phyloP scores from a whole-genome alignment of 2,329 filamentous ascomycete species.

The Penicillium sp. region DNA sequence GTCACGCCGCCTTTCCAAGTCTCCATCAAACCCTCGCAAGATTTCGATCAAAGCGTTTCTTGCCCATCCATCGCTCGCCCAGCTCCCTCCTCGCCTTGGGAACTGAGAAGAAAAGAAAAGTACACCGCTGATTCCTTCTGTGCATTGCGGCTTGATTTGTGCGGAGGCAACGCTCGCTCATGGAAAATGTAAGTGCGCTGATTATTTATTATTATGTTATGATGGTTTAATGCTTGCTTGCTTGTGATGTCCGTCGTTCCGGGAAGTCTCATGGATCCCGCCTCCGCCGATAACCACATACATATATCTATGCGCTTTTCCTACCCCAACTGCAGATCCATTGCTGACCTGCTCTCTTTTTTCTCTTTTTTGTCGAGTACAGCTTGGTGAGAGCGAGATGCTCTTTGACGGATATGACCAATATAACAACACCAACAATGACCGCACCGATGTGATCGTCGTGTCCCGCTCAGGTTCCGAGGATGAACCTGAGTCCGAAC shows the following conservation, averaged over 20 bases:
- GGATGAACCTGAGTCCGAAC: constrained; percentile 53
- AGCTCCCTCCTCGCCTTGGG: not conserved
- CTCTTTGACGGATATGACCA: constrained; percentile 55
- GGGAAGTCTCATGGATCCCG: not conserved
- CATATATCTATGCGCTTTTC: not conserved
- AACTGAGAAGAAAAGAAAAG: not conserved
- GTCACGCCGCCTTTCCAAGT: not conserved
- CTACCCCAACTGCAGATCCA: not conserved
- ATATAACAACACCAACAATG: constrained; percentile 53
- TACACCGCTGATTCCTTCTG: not conserved
- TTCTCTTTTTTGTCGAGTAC: constrained; percentile 13
- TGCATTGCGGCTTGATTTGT: not conserved
- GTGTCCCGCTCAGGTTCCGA: constrained; percentile 58
- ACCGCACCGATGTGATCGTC: constrained; percentile 60
- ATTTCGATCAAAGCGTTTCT: not conserved
- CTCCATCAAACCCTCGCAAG: not conserved
- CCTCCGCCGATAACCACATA: not conserved
- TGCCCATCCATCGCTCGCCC: not conserved
- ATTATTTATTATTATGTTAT: not conserved
- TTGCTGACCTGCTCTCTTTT: constrained; percentile 26
- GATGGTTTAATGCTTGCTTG: not conserved
- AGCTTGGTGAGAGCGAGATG: constrained; percentile 60
- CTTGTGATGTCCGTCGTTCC: not conserved
- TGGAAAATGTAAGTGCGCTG: constrained; percentile 41
- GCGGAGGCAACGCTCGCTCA: constrained; percentile 34